Evolutionary conservation across 2,329 filamentous ascomycete species (phyloP), one percentile per base, ranked within the genome.

Genomic region (Colletotrichum lindemuthianum): DNA sequence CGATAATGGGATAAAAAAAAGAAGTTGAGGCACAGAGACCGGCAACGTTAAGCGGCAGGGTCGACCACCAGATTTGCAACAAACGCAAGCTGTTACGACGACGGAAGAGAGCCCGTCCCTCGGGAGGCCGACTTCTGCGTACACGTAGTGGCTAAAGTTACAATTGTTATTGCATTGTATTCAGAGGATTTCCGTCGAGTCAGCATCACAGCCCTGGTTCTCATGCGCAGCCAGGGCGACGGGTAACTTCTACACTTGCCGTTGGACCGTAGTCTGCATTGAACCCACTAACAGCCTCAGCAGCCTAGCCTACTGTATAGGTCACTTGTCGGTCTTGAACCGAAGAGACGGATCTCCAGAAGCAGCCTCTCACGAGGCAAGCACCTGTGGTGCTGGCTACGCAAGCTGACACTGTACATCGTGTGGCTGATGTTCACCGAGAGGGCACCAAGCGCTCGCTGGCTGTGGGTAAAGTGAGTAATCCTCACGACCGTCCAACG

Each of bases 231-330:
- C 40, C 15, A 60, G 34, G 39, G 48, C 36, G 48, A 33, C 41
- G 43, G 9, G n/a, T 57, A 39, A 24, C 44, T 43, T 41, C 53
- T 41, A 41, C 41, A 43, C 44, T 33, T 24, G 32, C 40, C 13
- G 13, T 13, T 15, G 12, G 40, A 37, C 32, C 44, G 52, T 8
- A 44, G 13, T 16, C 34, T 41, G 32, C 34, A 32, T 39, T 49
- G 54, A 49, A 56, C 51, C 45, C 61, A 61, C 58, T 37, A 61
- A 52, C 58, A 52, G 15, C 24, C 40, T 53, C 41, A 15, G 40
- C n/a, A 61, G 16, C 6, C 24, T 36, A 32, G 58, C 33, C 34
- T 47, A 65, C 47, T 40, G 4, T 24, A 24, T 24, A 5, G 52
- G n/a, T 41, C 47, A 36, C 37, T 34, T 10, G 61, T 56, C 63